phyloP scores from a whole-genome alignment of 108 stramenopile species.

The Nitzschia putrida region DNA sequence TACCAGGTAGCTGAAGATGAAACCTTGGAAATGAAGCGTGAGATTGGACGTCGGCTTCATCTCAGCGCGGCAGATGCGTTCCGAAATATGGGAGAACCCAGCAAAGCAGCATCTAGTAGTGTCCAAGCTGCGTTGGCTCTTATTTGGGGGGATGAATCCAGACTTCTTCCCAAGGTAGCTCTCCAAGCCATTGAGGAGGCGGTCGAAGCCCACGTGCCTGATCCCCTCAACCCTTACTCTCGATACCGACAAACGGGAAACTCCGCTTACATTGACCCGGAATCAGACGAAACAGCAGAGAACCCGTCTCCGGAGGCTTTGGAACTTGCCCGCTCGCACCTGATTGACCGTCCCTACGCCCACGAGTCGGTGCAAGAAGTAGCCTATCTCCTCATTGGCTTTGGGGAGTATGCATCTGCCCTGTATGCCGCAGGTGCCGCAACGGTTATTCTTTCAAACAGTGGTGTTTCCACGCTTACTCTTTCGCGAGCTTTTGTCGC shows the following conservation, averaged over 20 bases:
- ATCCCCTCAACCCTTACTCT: constrained; percentile 70
- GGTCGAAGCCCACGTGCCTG: constrained; percentile 75
- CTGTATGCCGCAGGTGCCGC: constrained; percentile 82
- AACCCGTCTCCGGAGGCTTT: constrained; percentile 36
- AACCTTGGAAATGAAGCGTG: constrained; percentile 45
- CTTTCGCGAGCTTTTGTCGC: constrained; percentile 65
- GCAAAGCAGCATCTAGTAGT: constrained; percentile 55
- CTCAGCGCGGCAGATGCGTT: constrained; percentile 70
- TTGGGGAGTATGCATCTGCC: constrained; percentile 72
- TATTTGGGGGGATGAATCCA: constrained; percentile 44
- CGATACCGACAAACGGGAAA: constrained; percentile 82
- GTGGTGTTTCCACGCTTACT: constrained; percentile 73
- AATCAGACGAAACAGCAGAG: constrained; percentile 38
- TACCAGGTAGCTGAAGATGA: constrained; percentile 37
- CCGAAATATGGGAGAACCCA: constrained; percentile 63
- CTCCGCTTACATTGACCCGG: constrained; percentile 54
- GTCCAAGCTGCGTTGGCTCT: constrained; percentile 69
- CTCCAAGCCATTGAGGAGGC: constrained; percentile 69
- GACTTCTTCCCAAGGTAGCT: constrained; percentile 47
- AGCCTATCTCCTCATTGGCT: constrained; percentile 43
- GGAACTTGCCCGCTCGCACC: constrained; percentile 57
- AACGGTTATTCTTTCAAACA: constrained; percentile 57
- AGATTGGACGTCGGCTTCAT: constrained; percentile 62
- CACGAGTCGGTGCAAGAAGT: constrained; percentile 74
- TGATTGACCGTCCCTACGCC: constrained; percentile 66